Evolutionary conservation across 2,329 filamentous ascomycete genomes (phyloP).

Genomic region (Pseudogymnoascus sp.): DNA sequence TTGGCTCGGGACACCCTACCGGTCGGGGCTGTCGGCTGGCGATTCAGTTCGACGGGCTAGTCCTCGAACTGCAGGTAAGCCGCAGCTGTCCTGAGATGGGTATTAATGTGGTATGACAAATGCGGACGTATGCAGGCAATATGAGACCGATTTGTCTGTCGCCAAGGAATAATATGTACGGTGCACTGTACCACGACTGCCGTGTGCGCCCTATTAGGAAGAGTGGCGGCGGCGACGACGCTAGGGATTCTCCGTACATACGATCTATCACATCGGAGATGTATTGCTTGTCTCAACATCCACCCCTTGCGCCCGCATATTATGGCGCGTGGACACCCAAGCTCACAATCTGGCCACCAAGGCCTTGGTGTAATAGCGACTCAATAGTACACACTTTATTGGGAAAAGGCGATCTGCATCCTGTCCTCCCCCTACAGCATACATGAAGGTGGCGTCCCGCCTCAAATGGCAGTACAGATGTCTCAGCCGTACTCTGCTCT

Average conservation of each 20-base stretch:
- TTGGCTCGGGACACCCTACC: background rate
- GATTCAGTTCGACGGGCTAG: background rate
- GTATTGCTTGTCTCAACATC: constrained; percentile 5
- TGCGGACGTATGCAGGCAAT: background rate
- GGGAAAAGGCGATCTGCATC: background rate
- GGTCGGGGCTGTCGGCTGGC: background rate
- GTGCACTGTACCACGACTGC: background rate
- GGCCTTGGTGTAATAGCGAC: background rate
- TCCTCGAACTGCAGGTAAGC: background rate
- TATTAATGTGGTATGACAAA: background rate
- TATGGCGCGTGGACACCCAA: background rate
- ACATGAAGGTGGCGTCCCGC: constrained; percentile 1
- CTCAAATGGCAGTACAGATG: background rate
- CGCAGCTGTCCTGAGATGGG: background rate
- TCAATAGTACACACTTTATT: background rate
- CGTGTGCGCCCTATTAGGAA: background rate
- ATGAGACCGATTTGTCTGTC: background rate
- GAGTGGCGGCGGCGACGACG: background rate
- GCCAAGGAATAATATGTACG: background rate
- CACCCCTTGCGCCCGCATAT: background rate
- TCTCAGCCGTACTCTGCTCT: background rate
- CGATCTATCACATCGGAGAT: constrained; percentile 8
- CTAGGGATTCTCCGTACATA: constrained; percentile 4
- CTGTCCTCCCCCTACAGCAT: background rate
- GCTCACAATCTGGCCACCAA: too few relatives aligned